phyloP scores from a whole-genome alignment of 2,329 filamentous ascomycete genomes.

The Microascus cirrosus region DNA sequence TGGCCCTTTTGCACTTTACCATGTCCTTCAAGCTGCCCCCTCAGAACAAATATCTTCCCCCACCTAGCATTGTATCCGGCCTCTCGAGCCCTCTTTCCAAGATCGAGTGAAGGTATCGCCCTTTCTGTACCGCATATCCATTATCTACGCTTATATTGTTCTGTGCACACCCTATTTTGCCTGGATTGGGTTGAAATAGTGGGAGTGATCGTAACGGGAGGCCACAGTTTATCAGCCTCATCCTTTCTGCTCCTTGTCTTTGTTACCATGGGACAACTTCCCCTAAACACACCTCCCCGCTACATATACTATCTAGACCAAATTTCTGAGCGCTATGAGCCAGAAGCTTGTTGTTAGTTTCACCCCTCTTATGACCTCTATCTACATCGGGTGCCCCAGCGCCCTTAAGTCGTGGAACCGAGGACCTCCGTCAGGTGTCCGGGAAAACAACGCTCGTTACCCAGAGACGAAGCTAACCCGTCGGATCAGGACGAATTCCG shows the following conservation, averaged over 20 bases:
- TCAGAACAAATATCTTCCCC: neutral
- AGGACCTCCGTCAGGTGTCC: neutral
- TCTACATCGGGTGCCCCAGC: neutral
- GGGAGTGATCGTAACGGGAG: neutral
- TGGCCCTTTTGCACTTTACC: neutral
- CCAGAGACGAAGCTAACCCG: neutral
- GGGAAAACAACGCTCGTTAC: neutral
- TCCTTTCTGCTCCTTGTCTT: neutral
- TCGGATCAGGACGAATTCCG: constrained; percentile 55
- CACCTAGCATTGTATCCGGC: neutral
- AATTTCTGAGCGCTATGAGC: neutral
- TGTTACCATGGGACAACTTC: neutral
- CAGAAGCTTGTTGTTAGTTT: neutral
- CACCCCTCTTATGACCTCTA: neutral
- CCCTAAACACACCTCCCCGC: neutral
- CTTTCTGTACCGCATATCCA: neutral
- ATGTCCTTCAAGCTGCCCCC: neutral
- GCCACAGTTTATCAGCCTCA: neutral
- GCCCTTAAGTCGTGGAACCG: neutral
- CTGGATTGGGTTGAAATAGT: neutral
- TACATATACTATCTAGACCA: neutral
- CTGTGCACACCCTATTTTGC: neutral
- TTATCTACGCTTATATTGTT: neutral
- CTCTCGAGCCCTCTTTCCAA: neutral
- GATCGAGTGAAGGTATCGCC: neutral